Evolutionary conservation across 2,329 filamentous ascomycete genomes (phyloP), one percentile per base, ranked within the genome.

Genomic region (Fusarium torreyae): DNA sequence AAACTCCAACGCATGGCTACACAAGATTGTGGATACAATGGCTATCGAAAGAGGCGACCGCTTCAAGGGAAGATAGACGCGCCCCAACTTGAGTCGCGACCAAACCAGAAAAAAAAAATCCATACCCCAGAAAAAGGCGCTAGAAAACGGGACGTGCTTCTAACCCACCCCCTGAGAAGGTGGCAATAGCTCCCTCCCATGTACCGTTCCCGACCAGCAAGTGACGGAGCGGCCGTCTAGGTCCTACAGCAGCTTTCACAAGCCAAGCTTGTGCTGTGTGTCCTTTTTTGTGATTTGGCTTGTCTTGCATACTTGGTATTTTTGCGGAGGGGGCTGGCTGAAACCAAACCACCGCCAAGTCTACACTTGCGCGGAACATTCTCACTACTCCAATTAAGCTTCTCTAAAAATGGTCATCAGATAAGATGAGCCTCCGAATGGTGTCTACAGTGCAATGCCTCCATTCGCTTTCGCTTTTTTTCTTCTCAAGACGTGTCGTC

Each of bases 71-170:
- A 69, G 48, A 56, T 40, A 53, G 20, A 40, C 45, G 55, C 46
- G 14, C 20, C 34, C 28, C 33, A 17, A 55, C 31, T 44, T 31
- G 31, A 63, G 18, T 44, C 55, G 38, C 36, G 50, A 66, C 51
- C 44, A 28, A 57, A 62, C 26, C 45, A 39, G 44, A 36, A 31
- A 45, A 58, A 57, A 63, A 57, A 60, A 62, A 61, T 8, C 53
- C 43, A 48, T 62, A 63, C 58, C 70, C 68, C 61, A 68, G 68
- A 50, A 69, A 67, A 58, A 48, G 28, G 33, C 69, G 70, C 66
- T 74, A 74, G 63, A 69, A 68, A 72, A 72, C 58, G 67, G 71
- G 69, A 48, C 66, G 17, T 55, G 53, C 48, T 50, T 63, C 42
- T 42, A 58, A 49, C 45, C 52, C 62, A 57, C 64, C 50, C 63